Evolutionary conservation across 2,329 filamentous ascomycete species (phyloP), one percentile per base, ranked within the genome.

Genomic region (Knufia petricola): DNA sequence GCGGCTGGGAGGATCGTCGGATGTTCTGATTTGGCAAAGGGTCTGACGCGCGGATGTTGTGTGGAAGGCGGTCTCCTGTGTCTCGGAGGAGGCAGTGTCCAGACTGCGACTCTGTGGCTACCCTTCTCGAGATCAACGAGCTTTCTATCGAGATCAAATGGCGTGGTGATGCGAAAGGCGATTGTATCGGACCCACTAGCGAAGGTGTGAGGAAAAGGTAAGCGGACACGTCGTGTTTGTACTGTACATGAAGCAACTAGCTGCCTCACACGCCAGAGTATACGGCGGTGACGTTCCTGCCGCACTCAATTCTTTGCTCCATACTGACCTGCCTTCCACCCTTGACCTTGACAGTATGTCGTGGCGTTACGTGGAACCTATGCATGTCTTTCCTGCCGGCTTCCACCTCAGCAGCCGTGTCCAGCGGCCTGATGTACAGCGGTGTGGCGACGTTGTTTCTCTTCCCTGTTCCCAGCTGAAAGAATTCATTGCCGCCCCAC

Each of bases 401-500:
- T 59, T 77, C 73, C 50, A 74, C 74, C 57, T 83, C 83, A 0
- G 73, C 76, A 41, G 76, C 76, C 10, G 72, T 67, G 53, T 94
- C 87, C 36, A 90, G 66, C 12, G 87, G 84, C 26, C 80, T 78
- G 46, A 95, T 87, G 62, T 95, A 90, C 1, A 75, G 74, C 1
- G 92, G 92, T 10, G 76, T 74, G 46, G 79, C 78, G 8, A 85
- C 62, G 61, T 96, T 96, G 60, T 79, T 92, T 53, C 90, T 73
- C 71, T 85, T 94, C 23, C 92, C 89, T 0, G 85, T 95, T 10
- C 92, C 92, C 21, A 98, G 77, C 67, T 98, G 92, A 65, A 85
- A 95, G 63, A 83, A 79, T 69, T 96, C 89, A 60, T 96, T 98
- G 46, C 87, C 87, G 53, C 92, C 92, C 87, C 89, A 98, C 73